Conservation (phyloP, 345 rosid genomes). For the Eucalyptus viminalis region DNA sequence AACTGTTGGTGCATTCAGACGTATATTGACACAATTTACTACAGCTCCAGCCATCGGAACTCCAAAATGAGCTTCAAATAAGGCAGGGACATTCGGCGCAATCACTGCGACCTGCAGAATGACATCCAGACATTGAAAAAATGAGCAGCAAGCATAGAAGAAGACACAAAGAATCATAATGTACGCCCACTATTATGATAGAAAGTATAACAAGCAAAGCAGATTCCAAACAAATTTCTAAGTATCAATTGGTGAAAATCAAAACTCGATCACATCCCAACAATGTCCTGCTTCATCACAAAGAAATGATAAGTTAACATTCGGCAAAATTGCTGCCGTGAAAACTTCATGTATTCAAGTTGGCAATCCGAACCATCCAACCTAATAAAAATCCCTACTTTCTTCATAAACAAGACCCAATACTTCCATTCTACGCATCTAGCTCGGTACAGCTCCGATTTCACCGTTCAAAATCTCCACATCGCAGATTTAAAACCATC, state of each 20-base stretch:
- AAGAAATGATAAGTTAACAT: not conserved
- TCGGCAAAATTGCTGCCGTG: not conserved
- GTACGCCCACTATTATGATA: rapidly evolving
- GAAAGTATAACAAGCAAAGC: not conserved
- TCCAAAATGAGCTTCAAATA: conserved; percentile 88
- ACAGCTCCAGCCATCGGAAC: conserved; percentile 94
- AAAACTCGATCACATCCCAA: not conserved
- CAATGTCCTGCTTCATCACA: not conserved
- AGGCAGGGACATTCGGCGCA: conserved; percentile 87
- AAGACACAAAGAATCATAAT: not conserved
- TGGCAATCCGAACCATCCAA: not conserved
- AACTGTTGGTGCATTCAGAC: conserved; percentile 58
- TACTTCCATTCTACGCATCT: not conserved
- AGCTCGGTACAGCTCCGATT: not conserved
- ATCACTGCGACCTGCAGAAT: conserved; percentile 63
- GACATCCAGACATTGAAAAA: not conserved
- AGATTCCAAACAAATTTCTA: not conserved
- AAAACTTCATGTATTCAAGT: not conserved
- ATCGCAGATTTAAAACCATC: not conserved
- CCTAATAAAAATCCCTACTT: not conserved
- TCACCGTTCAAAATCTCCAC: not conserved
- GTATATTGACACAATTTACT: conserved; percentile 62
- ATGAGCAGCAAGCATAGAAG: not conserved
- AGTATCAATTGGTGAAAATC: not conserved
- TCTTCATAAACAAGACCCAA: not conserved